Base-by-base conservation (phyloP, 768 basidiomycete genomes). In the Myochromella boudieri region DNA sequence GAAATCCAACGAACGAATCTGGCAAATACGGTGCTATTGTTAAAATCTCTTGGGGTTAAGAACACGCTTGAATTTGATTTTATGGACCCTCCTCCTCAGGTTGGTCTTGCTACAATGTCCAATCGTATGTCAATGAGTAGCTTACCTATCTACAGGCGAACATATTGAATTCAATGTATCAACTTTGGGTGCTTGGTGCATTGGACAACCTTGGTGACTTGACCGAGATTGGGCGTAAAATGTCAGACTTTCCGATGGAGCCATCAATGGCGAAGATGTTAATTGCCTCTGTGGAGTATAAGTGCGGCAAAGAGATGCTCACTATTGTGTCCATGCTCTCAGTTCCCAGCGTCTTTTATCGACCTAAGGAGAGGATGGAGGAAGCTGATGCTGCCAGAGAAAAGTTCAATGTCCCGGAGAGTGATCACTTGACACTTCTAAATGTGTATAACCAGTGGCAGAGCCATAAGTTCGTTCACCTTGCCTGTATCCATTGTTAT, bases 1-100 rank as follows among this genome's bases (percentile, higher is more conserved):
- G 97, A 99, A 69, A 99, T 99, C 44, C 97, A 99, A 65, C 77
- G 97, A 37, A 99, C 97, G 8, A 98, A 99, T 67, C 68, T 99
- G 46, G 95, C 97, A 15, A 98, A 99, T 60, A 99, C 95, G 0
- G 97, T 98, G 0, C 68, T 98, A 17, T 68, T 98, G 28, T 76
- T 99, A 48, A 99, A 98, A 64, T 95, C 95, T 3, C 75, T 99
- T 4, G 95, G 97, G 8, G 97, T 99, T 32, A 97, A 97, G 73
- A 93, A 98, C 62, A 68, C 97, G 32, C 77, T 99, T 17, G 95
- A 99, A 67, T 99, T 98, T 60, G 95, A 98, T 68, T 99, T 99
- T 63, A 98, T 99, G 97, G 97, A 99, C 64, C 97, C 97, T n/a
- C 97, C 97, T 17, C 97, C 97, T n/a, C 94, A 95, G 78, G 91